Percentiles rank a stretch among this genome's conserved stretches.
phyloP scores from a whole-genome alignment of 805 yeast genomes.

The Kodamaea kakaduensis region DNA sequence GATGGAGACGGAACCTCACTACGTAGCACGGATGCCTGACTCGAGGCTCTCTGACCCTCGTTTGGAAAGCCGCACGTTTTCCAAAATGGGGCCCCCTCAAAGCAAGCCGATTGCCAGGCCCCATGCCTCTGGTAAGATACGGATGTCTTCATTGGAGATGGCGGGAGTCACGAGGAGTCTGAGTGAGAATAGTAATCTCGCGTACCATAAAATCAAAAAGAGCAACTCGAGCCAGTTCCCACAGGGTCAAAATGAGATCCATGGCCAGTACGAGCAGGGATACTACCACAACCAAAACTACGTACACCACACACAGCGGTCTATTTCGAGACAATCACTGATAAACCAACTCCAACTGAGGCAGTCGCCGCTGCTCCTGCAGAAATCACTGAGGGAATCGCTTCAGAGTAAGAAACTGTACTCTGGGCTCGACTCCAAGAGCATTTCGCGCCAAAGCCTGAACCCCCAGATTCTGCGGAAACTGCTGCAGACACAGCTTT shows the following conservation, averaged over 20 bases:
- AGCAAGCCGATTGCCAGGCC: slow-evolving; percentile 21
- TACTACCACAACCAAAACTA: not conserved
- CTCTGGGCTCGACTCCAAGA: slow-evolving; percentile 1
- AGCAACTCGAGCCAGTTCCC: too few species aligned
- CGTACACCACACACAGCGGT: slow-evolving; percentile 3
- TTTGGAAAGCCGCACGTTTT: too few species aligned
- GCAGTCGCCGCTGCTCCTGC: slow-evolving; percentile 12
- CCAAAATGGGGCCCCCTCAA: slow-evolving; percentile 2
- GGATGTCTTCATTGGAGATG: slow-evolving; percentile 31
- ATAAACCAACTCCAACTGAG: slow-evolving; percentile 11
- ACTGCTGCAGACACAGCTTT: slow-evolving; percentile 14
- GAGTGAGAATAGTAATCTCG: not conserved
- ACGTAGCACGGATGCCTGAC: too few species aligned
- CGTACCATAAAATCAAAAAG: too few species aligned
- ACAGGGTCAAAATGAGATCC: too few species aligned
- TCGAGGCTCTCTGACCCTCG: too few species aligned
- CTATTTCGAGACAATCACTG: slow-evolving; percentile 11
- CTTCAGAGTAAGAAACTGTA: slow-evolving; percentile 3
- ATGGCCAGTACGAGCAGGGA: too few species aligned
- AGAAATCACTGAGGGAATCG: slow-evolving; percentile 7
- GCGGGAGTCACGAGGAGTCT: slow-evolving; percentile 24
- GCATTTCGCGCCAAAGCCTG: slow-evolving; percentile 4
- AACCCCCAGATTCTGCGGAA: slow-evolving; percentile 14
- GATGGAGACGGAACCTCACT: too few species aligned
- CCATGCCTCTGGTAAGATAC: slow-evolving; percentile 21